phyloP scores from a whole-genome alignment of 768 basidiomycete genomes.

The Auricularia auricula-judae region DNA sequence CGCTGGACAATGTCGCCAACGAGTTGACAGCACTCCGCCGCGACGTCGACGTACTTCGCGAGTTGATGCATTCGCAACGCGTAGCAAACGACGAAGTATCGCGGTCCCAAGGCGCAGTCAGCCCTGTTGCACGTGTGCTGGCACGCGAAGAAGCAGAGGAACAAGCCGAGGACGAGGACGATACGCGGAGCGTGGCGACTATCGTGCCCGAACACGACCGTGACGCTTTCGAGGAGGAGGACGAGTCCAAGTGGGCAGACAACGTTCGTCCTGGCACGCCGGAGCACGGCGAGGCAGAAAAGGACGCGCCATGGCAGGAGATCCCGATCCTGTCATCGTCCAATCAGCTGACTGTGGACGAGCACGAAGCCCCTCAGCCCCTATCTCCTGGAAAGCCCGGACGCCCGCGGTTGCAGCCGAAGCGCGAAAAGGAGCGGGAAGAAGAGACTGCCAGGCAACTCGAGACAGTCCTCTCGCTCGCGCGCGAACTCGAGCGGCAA shows the following conservation, averaged over 20 bases:
- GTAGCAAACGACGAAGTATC: conserved; percentile 30
- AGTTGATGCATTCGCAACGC: conserved; percentile 56
- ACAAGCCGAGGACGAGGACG: conserved; percentile 53
- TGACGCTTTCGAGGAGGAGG: not conserved
- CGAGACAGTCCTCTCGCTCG: not conserved
- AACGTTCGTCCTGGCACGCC: not conserved
- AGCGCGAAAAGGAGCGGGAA: not conserved
- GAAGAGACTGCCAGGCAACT: not conserved
- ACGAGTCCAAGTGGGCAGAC: not conserved
- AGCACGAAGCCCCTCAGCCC: not conserved
- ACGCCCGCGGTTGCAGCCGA: not conserved
- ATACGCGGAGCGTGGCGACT: conserved; percentile 61
- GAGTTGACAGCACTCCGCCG: conserved; percentile 79
- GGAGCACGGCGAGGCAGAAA: not conserved
- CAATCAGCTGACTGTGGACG: not conserved
- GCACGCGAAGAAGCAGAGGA: conserved; percentile 17
- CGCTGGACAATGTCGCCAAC: conserved; percentile 56
- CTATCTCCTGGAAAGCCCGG: not conserved
- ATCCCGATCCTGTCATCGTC: not conserved
- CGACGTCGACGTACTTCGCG: conserved; percentile 64
- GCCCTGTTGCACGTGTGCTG: conserved; percentile 19
- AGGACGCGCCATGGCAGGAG: not conserved
- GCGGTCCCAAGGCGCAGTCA: conserved; percentile 16
- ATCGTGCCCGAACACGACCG: conserved; percentile 31
- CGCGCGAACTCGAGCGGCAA: not conserved